Conservation (phyloP, 805 yeast genomes). For the Kazachstania viticola region DNA sequence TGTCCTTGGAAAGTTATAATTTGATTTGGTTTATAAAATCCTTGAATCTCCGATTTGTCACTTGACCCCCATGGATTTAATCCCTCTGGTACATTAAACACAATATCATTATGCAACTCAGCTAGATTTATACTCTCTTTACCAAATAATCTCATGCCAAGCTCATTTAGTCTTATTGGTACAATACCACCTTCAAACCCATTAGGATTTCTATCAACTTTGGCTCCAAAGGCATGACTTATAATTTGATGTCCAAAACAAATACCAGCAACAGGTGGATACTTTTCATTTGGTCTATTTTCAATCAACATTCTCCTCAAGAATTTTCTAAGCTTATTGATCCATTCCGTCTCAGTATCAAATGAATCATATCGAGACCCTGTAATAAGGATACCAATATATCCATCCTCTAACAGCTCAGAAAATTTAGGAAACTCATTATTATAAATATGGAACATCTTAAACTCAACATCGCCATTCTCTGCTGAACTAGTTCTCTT, state of each 20-base stretch:
- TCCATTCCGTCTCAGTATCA: slow-evolving; percentile 30
- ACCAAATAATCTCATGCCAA: slow-evolving; percentile 13
- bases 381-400: slow-evolving; percentile 33
- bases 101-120: slow-evolving; percentile 52
- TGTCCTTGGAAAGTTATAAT: slow-evolving; percentile 78
- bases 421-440: slow-evolving; percentile 17
- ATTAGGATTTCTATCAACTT: slow-evolving; percentile 41
- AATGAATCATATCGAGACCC: slow-evolving; percentile 40
- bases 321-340: slow-evolving; percentile 29
- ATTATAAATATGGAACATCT: slow-evolving; percentile 9
- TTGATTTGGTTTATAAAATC: slow-evolving; percentile 41
- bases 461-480: slow-evolving; percentile 12
- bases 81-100: slow-evolving; percentile 32
- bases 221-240: slow-evolving; percentile 52
- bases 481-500: too few relatives aligned
- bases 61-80: slow-evolving; percentile 41
- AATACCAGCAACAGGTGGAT: slow-evolving; percentile 51
- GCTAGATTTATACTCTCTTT: slow-evolving; percentile 29
- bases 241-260: slow-evolving; percentile 86
- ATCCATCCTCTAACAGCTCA: slow-evolving; percentile 7
- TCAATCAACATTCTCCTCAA: slow-evolving; percentile 13
- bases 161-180: slow-evolving; percentile 35
- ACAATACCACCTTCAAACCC: slow-evolving; percentile 71
- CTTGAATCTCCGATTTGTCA: slow-evolving; percentile 50
- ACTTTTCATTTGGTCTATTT: slow-evolving; percentile 4